These are phyloP conservation scores for Cercophora scortea DNA, from an alignment of 495 filamentous ascomycete genomes.

Conservation along the genomic window DNA sequence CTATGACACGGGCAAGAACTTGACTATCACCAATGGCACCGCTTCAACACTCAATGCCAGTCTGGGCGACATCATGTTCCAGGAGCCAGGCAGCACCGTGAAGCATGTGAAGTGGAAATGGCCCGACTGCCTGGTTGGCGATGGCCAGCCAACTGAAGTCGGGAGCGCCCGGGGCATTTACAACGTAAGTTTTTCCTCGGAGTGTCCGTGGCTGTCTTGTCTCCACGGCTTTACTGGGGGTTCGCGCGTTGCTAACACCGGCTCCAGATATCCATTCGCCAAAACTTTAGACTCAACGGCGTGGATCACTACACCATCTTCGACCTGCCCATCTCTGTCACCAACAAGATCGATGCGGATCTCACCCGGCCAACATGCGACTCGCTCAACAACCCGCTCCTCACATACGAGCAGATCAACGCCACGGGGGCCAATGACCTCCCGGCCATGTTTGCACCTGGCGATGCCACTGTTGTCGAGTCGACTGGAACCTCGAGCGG, in stretches of 20 bases:
- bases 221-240: neutral
- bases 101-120: conserved; percentile 64
- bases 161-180: conserved; percentile 38
- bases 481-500: conserved; percentile 8
- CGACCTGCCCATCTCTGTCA: conserved; percentile 56
- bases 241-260: conserved; percentile 2
- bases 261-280: conserved; percentile 54
- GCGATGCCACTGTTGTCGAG: conserved; percentile 31
- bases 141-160: conserved; percentile 31
- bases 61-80: conserved; percentile 52
- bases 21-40: conserved; percentile 61
- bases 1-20: conserved; percentile 50
- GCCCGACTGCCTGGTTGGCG: conserved; percentile 57
- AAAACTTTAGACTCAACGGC: conserved; percentile 56
- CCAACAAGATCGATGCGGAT: conserved; percentile 47
- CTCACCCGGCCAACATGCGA: conserved; percentile 37
- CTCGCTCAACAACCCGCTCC: conserved; percentile 33
- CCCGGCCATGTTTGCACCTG: conserved; percentile 38
- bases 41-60: conserved; percentile 45
- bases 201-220: neutral
- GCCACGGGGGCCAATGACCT: conserved; percentile 24
- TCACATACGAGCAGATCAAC: conserved; percentile 31
- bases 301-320: conserved; percentile 60
- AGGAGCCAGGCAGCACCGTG: conserved; percentile 56
- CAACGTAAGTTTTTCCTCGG: conserved; percentile 29